Conservation (phyloP, 2,329 filamentous ascomycete genomes). For the Venturia aucupariae region DNA sequence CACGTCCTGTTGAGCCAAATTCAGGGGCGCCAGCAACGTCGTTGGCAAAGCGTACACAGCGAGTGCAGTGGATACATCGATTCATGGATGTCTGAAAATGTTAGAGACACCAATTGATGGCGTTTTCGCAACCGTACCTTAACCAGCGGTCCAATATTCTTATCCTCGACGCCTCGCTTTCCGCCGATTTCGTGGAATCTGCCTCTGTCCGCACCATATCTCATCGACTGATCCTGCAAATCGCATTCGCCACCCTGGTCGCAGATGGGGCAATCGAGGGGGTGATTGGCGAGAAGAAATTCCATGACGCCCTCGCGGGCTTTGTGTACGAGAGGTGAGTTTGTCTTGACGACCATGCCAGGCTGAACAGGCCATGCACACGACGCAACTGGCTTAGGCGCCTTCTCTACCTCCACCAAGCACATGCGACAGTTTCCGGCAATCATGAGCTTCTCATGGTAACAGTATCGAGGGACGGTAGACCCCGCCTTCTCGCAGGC, state of each 20-base stretch:
- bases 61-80: constrained; percentile 97
- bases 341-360: constrained; percentile 98
- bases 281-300: constrained; percentile 92
- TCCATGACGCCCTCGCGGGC: constrained; percentile 99
- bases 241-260: constrained; percentile 99
- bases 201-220: constrained; percentile 90
- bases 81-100: constrained; percentile 80
- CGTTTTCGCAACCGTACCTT: constrained; percentile 43
- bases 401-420: constrained; percentile 92
- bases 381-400: constrained; percentile 93
- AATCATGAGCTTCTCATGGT: constrained; percentile 99
- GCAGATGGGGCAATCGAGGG: constrained; percentile 92
- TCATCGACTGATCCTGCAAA: constrained; percentile 98
- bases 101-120: constrained; percentile 21
- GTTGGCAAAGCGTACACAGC: constrained; percentile 95
- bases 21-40: constrained; percentile 94
- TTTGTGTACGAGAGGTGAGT: constrained; percentile 93
- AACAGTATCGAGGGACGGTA: constrained; percentile 93
- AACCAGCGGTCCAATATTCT: constrained; percentile 95
- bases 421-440: constrained; percentile 99
- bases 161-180: constrained; percentile 97
- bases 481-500: constrained; percentile 96
- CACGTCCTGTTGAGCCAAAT: constrained; percentile 86
- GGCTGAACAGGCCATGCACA: constrained; percentile 98
- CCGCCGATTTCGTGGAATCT: constrained; percentile 93